Conservation (phyloP, 345 rosid species). For the Mangifera indica region DNA sequence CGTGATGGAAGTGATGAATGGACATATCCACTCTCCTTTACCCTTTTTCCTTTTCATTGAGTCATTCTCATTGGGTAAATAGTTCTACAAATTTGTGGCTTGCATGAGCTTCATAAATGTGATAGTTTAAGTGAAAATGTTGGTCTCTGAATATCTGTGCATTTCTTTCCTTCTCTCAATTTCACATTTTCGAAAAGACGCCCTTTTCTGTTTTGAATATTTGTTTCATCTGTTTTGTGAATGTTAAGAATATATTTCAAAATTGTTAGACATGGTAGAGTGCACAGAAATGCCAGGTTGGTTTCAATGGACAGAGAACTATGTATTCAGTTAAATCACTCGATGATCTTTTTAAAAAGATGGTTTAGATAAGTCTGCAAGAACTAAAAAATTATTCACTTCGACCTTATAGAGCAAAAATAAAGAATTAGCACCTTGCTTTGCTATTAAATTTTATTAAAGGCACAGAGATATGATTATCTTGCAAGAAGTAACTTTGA, state of each 20-base stretch:
- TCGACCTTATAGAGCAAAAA: neutral
- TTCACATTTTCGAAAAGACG: neutral
- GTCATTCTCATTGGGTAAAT: neutral
- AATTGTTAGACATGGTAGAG: neutral
- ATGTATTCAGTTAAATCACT: neutral
- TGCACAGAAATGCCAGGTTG: neutral
- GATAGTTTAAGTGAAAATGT: neutral
- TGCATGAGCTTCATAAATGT: neutral
- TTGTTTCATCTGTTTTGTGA: neutral
- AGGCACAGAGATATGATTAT: neutral
- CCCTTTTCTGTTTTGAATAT: neutral
- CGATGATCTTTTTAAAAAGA: neutral
- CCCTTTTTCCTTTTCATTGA: neutral
- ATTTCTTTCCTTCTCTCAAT: neutral
- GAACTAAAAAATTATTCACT: neutral
- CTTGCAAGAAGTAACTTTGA: neutral
- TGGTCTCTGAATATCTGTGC: neutral
- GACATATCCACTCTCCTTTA: neutral
- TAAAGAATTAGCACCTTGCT: neutral
- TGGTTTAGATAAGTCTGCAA: neutral
- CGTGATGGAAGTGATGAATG: constrained; percentile 16
- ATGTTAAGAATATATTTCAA: neutral
- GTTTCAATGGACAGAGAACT: neutral
- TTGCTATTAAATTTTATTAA: neutral
- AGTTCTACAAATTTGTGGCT: neutral